Evolutionary conservation across 1,139 yeast species (phyloP).

Genomic region (Candida freyschussii): DNA sequence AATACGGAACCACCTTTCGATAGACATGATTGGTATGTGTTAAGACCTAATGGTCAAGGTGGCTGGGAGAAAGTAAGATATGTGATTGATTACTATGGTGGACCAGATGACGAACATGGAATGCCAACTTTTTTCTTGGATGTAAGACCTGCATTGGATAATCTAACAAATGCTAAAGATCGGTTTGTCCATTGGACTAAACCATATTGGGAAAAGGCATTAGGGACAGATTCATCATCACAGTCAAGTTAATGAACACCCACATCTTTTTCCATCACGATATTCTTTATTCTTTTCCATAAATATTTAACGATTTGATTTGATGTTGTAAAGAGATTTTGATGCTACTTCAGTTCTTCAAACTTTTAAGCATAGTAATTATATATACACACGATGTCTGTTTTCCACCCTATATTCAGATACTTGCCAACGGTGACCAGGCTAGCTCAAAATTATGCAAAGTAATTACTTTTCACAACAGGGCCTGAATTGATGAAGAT

Average conservation of each 20-base stretch:
- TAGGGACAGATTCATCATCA: conserved; percentile 14
- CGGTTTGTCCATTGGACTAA: conserved; percentile 52
- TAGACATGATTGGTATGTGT: conserved; percentile 97
- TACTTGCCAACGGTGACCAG: too few species aligned
- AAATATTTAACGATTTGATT: background rate
- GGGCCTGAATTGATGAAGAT: conserved; percentile 15
- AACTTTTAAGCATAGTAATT: too few species aligned
- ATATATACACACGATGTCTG: too few species aligned
- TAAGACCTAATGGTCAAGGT: conserved; percentile 43
- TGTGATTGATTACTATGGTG: conserved; percentile 94
- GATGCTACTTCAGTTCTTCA: too few species aligned
- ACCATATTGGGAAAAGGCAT: conserved; percentile 31
- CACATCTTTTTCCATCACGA: background rate
- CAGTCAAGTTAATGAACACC: too few species aligned
- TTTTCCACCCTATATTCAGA: too few species aligned
- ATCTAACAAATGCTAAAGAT: conserved; percentile 56
- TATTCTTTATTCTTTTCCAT: background rate
- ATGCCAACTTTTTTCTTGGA: conserved; percentile 89
- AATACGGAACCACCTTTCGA: conserved; percentile 88
- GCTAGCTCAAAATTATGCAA: too few species aligned
- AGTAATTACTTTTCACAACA: background rate
- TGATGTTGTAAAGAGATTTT: too few species aligned
- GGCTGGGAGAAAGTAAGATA: conserved; percentile 70
- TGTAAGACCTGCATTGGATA: conserved; percentile 92
- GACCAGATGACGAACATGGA: conserved; percentile 84